Base-by-base conservation (phyloP, 106 monocot genomes). In the Narthecium ossifragum region DNA sequence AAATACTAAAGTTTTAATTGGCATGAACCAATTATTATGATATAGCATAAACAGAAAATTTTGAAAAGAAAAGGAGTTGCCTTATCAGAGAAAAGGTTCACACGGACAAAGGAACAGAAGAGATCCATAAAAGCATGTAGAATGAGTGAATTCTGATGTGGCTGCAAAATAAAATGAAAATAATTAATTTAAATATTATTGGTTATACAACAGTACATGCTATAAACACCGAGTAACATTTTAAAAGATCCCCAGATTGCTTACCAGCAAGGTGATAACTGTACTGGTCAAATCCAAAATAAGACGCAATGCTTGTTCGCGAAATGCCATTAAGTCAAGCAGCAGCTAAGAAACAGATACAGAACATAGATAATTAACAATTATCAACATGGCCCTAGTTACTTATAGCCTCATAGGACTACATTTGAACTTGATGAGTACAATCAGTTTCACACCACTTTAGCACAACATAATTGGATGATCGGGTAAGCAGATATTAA, bases 51-150 rank as follows among this genome's bases (percentile, higher is more conserved):
- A 45, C 6, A 45, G 46, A 50, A 57, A 66, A 41, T 20, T 10
- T 55, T 21, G 41, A 41, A 28, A 21, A 29, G 36, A 26, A 27
- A 51, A 57, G 17, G 7, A 60, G 27, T 77, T 77, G 71, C 96
- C 84, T 98, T 98, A 30, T 81, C 81, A 62, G 96, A 98, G 50
- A 98, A 90, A 57, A 98, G 75, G 70, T 87, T 90, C 18, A 98
- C 96, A 18, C 86, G 77, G 34, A 91, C 78, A 84, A 98, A 91
- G 33, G 81, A 87, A 76, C 90, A 98, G 63, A 98, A 98, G 1
- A 98, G 91, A 67, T 98, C 96, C 96, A 98, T 98, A 74, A 98
- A 98, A 47, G 96, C 96, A 85, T 91, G 96, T 17, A 98, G 70
- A 57, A 98, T 91, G 56, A 98, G 76, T 57, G 90, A 90, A 63